Percentiles rank a stretch among this genome's conserved stretches.
phyloP scores from a whole-genome alignment of 805 yeast genomes.

The Wickerhamomyces queroliae region DNA sequence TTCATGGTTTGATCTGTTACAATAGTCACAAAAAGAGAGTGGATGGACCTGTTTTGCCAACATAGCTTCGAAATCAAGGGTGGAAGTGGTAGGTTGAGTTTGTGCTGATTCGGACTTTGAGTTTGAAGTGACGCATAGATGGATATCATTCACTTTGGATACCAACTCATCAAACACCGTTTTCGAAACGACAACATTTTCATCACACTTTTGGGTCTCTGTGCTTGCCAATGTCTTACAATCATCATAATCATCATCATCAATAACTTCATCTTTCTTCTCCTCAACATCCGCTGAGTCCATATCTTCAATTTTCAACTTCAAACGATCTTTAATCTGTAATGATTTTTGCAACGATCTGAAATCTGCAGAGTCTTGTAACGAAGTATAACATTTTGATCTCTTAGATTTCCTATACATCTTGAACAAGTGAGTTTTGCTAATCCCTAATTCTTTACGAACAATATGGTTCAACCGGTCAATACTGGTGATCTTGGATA shows the following conservation, averaged over 20 bases:
- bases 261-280: not conserved
- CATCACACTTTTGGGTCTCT: too few species aligned
- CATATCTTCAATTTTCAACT: slow-evolving; percentile 19
- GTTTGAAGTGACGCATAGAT: too few species aligned
- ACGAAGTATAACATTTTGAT: slow-evolving; percentile 31
- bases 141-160: too few species aligned
- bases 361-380: slow-evolving; percentile 36
- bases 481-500: not conserved
- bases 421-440: not conserved
- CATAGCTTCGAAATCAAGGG: too few species aligned
- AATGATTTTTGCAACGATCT: slow-evolving; percentile 38
- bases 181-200: not conserved
- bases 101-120: too few species aligned
- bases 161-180: not conserved
- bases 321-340: slow-evolving; percentile 39
- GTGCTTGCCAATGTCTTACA: too few species aligned
- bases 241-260: not conserved
- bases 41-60: too few species aligned
- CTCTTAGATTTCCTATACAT: slow-evolving; percentile 43
- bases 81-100: too few species aligned
- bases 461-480: not conserved
- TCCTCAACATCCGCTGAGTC: not conserved
- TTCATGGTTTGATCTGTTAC: too few species aligned
- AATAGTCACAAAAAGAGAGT: too few species aligned
- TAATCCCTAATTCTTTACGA: not conserved